Evolutionary conservation across 176 grass and related monocot species (phyloP), one percentile per base, ranked within the genome.

Genomic region (Phoenix roebelenii): DNA sequence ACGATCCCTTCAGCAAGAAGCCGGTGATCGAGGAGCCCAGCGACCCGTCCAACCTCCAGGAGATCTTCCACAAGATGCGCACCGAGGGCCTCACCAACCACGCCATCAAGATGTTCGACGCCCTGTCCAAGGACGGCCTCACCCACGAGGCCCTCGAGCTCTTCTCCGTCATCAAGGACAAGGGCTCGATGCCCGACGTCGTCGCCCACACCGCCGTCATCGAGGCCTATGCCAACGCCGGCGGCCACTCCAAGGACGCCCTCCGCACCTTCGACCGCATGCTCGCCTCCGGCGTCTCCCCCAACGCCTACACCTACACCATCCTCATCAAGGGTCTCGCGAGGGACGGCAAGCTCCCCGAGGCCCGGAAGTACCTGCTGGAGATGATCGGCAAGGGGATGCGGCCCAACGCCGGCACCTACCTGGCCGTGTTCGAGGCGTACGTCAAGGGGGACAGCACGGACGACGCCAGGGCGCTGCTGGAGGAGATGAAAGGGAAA

Each of bases 101-200:
- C 7, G 92, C 92, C 59, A 77, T 97, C 83, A 97, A 97, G 83
- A 97, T 97, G 92, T 97, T 97, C 72, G 92, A 97, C 66, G 87
- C 74, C 81, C 84, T 97, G 75, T 88, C 84, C 61, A 88, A 80
- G 72, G 92, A 97, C 24, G 92, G 87, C 22, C 80, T 87, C 49
- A 91, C 78, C 12, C 87, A 88, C 55, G 84, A 97, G 55, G 92
- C 92, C 17, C 55, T 91, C 5, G 80, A 67, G 26, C 76, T 97
- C 54, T 88, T 97, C 49, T 23, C 80, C 0, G 7, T 85, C 32
- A 97, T 97, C 25, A 97, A 83, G 79, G 86, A 91, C 22, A 85
- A 82, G 74, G 87, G 84, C 22, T 22, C 72, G 62, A 97, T 97
- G 84, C 92, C 92, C 1, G 92, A 97, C 17, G 84, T 97, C 55